Percentiles rank a stretch among this genome's conserved stretches.
phyloP scores from a whole-genome alignment of 768 basidiomycete genomes.

The Suillus fuscotomentosus region DNA sequence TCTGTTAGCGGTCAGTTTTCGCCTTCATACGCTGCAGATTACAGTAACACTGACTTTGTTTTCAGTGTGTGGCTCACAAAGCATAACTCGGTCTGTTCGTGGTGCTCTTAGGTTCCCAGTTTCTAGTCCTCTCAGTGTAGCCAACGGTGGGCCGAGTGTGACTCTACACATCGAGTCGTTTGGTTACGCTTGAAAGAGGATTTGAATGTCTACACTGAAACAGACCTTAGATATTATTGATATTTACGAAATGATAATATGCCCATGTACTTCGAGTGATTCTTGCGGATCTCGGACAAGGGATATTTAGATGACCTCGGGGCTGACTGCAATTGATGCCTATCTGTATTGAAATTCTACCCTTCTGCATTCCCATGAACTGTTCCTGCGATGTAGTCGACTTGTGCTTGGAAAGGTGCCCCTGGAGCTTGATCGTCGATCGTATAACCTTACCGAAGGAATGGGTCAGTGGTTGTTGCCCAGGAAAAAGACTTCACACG shows the following conservation, averaged over 20 bases:
- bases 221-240: background rate
- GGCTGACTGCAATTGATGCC: background rate
- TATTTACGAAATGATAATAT: background rate
- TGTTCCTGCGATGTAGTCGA: too few relatives aligned
- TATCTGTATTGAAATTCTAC: too few relatives aligned
- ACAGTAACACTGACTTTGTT: background rate
- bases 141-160: conserved; percentile 46
- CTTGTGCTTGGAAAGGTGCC: too few relatives aligned
- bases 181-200: conserved; percentile 25
- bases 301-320: too few relatives aligned
- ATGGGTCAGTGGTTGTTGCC: too few relatives aligned
- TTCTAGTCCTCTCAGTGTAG: conserved; percentile 30
- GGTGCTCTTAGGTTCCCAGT: conserved; percentile 33
- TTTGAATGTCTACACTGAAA: background rate
- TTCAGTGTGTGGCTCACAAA: conserved; percentile 45
- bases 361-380: too few relatives aligned
- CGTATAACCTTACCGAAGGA: too few relatives aligned
- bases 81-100: conserved; percentile 35
- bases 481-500: too few relatives aligned
- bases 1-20: conserved; percentile 41
- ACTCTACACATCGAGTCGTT: conserved; percentile 46
- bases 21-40: background rate
- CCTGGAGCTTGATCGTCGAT: too few relatives aligned
- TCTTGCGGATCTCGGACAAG: background rate
- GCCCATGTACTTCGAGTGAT: background rate